These are phyloP conservation scores for Ganoderma lingzhi DNA, from an alignment of 1,284 basidiomycete species.

Conservation along the genomic window DNA sequence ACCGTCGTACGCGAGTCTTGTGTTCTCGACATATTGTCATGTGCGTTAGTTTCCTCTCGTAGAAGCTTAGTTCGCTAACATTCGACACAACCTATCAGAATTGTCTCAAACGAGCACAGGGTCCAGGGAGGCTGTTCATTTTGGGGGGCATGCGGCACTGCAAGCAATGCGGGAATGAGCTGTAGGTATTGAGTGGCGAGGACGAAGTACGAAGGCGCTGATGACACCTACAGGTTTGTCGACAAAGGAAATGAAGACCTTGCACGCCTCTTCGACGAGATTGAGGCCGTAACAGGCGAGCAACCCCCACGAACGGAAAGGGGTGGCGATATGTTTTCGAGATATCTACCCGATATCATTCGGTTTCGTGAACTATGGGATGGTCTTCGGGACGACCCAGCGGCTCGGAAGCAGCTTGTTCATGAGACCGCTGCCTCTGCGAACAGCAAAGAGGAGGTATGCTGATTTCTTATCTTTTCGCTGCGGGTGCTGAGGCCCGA, in stretches of 20 bases:
- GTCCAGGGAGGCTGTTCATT: neutral
- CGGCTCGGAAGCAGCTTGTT: neutral
- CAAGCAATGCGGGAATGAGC: neutral
- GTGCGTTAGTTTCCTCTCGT: neutral
- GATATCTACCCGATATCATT: no score
- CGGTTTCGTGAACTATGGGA: no score
- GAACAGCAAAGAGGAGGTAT: no score
- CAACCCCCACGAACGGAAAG: no score
- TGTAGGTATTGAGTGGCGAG: neutral
- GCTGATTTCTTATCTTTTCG: no score
- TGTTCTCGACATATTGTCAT: conserved; percentile 1
- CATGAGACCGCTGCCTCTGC: no score
- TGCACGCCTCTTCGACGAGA: no score
- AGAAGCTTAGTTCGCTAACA: neutral
- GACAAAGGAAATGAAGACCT: no score
- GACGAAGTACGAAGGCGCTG: neutral
- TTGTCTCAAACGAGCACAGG: neutral
- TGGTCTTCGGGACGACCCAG: neutral
- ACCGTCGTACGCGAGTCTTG: neutral
- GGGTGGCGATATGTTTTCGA: no score
- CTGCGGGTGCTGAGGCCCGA: no score
- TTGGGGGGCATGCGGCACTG: neutral
- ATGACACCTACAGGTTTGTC: neutral
- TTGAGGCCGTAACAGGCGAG: no score
- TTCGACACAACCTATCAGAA: neutral